Evolutionary conservation across 2,329 filamentous ascomycete species (phyloP).

Genomic region (Coniochaeta sp.): DNA sequence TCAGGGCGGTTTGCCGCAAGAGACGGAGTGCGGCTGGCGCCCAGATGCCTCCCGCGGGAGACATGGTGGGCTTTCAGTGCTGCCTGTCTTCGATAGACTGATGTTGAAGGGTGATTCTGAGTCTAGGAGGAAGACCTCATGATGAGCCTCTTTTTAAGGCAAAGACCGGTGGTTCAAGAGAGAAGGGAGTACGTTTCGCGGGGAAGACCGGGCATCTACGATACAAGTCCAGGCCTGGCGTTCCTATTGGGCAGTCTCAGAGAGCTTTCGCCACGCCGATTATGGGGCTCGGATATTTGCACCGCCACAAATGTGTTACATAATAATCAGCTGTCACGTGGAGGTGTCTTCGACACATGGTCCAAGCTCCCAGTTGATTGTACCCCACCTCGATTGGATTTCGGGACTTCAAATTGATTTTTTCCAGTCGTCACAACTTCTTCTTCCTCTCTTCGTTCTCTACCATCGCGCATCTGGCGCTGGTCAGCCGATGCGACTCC

Average conservation of each 20-base stretch:
- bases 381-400: neutral
- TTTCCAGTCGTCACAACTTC: neutral
- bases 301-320: neutral
- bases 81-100: neutral
- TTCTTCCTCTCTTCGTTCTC: conserved; percentile 2
- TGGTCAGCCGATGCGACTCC: conserved; percentile 2
- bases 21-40: conserved; percentile 47
- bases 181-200: neutral
- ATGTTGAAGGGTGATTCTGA: neutral
- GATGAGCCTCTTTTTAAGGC: neutral
- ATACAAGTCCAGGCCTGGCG: neutral
- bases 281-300: neutral
- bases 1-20: conserved; percentile 39
- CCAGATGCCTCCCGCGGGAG: conserved; percentile 49
- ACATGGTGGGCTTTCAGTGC: conserved; percentile 33
- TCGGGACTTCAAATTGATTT: conserved; percentile 1
- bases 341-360: neutral
- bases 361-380: neutral
- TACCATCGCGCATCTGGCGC: conserved; percentile 6
- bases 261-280: neutral
- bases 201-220: neutral
- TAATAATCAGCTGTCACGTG: neutral
- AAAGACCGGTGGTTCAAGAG: neutral
- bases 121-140: conserved; percentile 2
- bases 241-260: neutral